These are phyloP conservation scores for Zygotorulaspora danielsina DNA, from an alignment of 805 yeast species.

Conservation along the genomic window DNA sequence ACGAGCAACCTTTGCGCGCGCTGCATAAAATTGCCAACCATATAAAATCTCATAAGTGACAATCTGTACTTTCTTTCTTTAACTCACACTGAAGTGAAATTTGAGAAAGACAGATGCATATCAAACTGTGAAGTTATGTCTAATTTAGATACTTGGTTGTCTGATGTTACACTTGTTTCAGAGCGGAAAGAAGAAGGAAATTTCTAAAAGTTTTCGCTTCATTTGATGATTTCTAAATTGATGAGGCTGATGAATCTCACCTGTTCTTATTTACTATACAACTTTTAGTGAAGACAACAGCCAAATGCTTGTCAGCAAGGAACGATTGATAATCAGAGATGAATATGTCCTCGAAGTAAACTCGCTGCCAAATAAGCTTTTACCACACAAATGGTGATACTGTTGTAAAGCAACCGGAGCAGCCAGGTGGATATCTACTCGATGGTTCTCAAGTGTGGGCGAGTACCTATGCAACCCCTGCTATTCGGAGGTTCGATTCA, in stretches of 20 bases:
- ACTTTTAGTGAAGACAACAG: neutral
- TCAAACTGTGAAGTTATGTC: too few species aligned
- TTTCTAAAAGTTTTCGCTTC: neutral
- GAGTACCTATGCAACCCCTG: neutral
- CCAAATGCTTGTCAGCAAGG: neutral
- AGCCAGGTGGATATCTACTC: neutral
- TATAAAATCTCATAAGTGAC: too few species aligned
- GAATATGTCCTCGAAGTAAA: neutral
- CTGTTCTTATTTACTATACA: neutral
- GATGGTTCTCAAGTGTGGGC: neutral
- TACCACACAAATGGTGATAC: neutral
- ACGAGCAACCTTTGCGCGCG: too few species aligned
- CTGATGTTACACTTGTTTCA: neutral
- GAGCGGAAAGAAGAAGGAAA: neutral
- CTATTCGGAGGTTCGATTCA: neutral
- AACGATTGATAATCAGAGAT: neutral
- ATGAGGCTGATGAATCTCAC: neutral
- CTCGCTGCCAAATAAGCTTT: neutral
- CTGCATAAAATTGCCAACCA: too few species aligned
- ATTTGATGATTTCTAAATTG: neutral
- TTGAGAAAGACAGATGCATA: too few species aligned
- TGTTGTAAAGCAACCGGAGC: neutral
- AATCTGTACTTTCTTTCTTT: too few species aligned
- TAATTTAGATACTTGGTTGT: too few species aligned
- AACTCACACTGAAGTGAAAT: too few species aligned